Base-by-base conservation (phyloP, 805 yeast species). In the Lipomyces chichibuensis region DNA sequence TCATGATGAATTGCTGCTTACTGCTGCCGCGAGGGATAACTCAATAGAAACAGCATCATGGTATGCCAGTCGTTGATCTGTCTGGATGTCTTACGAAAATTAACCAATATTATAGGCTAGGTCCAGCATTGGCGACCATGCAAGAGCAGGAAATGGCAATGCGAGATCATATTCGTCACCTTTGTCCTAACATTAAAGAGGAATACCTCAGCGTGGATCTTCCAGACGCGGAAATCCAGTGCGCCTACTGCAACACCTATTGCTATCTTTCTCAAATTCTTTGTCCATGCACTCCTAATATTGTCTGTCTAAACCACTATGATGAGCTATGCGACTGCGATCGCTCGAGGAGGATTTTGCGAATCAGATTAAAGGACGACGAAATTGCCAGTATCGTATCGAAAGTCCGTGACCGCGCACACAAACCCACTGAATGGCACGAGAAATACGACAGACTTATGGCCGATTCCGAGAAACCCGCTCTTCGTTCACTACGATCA, bases 391-490 rank as follows among this genome's bases (percentile, higher is more conserved):
- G 72, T 2, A 76, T 81, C 51, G 76, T 78, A 14, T 79, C 77
- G 52, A 72, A 78, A 1, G 74, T 87, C 37, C 71, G 74, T 2
- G 77, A 78, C 9, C 82, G 82, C 54, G 81, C 86, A 0, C 77
- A 81, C 32, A 82, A 84, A 39, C 84, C 84, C 33, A 77, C 77
- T 5, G 79, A 80, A 7, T 89, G 94, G 94, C 68, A 82, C 17
- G 65, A 73, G 3, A 82, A 80, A 64, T 84, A 84, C 72, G 78
- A 82, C 49, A 77, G 76, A 3, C 63, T 81, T 3, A 76, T 87
- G 75, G 61, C 73, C 0, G 56, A 55, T 27, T 20, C 58, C 29
- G 78, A 78, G 1, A 82, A 81, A 11, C 85, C 89, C 1, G 71
- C 86, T 0, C 75, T 87, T 53, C 82, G 83, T 63, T 65, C 77